Evolutionary conservation across 75 land plant genomes (phyloP).

Genomic region (Larix kaempferi): DNA sequence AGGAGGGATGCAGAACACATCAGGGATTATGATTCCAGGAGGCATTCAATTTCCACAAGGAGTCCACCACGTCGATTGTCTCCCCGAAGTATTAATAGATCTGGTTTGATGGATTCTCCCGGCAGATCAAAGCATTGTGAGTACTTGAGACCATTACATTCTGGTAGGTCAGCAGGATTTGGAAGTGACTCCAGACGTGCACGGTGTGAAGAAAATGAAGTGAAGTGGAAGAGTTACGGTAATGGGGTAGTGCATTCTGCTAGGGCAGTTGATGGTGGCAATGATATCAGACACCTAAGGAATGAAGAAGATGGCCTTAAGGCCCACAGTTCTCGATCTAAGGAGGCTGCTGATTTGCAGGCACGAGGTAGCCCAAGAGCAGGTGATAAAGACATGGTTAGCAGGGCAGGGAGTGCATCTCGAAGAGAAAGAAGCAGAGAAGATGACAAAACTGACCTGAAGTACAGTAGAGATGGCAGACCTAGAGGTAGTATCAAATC

Average conservation of each 20-base stretch:
- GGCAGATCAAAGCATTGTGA: slow-evolving; percentile 22
- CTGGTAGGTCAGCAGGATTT: slow-evolving; percentile 19
- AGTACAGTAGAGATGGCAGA: no score
- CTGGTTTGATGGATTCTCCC: slow-evolving; percentile 20
- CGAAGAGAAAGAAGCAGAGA: no score
- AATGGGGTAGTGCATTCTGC: slow-evolving; percentile 12
- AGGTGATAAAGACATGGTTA: slow-evolving; percentile 11
- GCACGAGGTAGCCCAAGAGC: background rate
- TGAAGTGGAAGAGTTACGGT: slow-evolving; percentile 17
- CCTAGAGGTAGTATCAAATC: background rate
- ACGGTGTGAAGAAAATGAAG: slow-evolving; percentile 19
- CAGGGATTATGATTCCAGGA: slow-evolving; percentile 27
- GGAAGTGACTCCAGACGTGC: slow-evolving; percentile 14
- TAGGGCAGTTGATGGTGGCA: slow-evolving; percentile 12
- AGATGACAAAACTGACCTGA: no score
- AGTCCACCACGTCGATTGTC: slow-evolving; percentile 43
- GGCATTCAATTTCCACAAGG: slow-evolving; percentile 6
- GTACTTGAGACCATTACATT: slow-evolving; percentile 16
- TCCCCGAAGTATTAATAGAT: slow-evolving; percentile 32
- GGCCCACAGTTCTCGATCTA: slow-evolving; percentile 7
- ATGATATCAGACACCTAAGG: slow-evolving; percentile 15
- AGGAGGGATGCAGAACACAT: slow-evolving; percentile 33
- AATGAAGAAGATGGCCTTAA: slow-evolving; percentile 15
- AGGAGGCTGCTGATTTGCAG: slow-evolving; percentile 14
- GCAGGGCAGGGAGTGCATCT: slow-evolving; percentile 4